A percentile compares a stretch with the other conserved stretches of the same genome.
These are phyloP conservation scores for Ramaria rubella DNA, from an alignment of 768 basidiomycete genomes.

Conservation along the genomic window DNA sequence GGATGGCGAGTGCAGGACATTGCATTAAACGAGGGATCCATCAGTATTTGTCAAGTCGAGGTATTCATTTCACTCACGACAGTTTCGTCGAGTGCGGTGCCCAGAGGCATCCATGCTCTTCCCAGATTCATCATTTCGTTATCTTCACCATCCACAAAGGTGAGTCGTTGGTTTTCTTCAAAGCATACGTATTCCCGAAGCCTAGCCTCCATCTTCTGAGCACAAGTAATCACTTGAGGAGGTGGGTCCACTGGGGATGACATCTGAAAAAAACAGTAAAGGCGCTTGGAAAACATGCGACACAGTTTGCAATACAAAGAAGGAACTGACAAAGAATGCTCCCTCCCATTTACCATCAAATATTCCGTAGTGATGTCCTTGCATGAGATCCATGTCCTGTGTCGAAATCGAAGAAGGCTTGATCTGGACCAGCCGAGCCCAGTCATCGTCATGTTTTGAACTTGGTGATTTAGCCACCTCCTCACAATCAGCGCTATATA, in stretches of 20 bases:
- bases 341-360: no score
- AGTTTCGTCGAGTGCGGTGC: not conserved
- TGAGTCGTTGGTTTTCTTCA: not conserved
- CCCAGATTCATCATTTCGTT: not conserved
- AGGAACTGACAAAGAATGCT: not conserved
- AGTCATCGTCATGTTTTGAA: no score
- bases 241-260: not conserved
- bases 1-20: not conserved
- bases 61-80: not conserved
- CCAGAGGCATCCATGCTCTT: not conserved
- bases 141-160: not conserved
- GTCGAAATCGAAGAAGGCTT: no score
- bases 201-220: not conserved
- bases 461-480: no score
- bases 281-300: no score
- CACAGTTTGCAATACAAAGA: no score
- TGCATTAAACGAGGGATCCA: not conserved
- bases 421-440: no score
- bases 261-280: not conserved
- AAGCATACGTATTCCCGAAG: not conserved
- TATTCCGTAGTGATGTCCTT: no score
- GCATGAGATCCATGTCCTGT: no score
- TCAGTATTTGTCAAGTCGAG: no score
- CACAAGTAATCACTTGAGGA: not conserved
- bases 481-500: no score